Evolutionary conservation across 1,139 yeast genomes (phyloP), one percentile per base, ranked within the genome.

Genomic region (Suhomyces chickasaworum): DNA sequence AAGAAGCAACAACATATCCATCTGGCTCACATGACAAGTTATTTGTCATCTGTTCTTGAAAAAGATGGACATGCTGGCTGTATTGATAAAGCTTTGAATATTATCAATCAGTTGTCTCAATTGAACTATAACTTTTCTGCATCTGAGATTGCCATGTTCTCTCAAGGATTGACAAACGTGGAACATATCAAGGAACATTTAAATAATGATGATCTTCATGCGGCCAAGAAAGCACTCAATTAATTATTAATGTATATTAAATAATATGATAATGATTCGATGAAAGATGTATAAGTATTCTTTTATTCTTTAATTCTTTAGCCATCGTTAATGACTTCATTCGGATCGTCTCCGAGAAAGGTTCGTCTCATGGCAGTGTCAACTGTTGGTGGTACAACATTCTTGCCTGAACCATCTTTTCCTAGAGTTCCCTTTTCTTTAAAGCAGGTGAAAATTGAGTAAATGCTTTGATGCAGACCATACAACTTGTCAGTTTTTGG

Each of bases 51-150:
- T 7, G 60, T 77, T n/a, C 66, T 75, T 39, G 55, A 57, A 40
- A 57, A 59, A 20, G 79, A 77, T 37, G 66, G 74, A 1, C 77
- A 79, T 52, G 58, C 78, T 13, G 79, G 80, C 17, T 71, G 84
- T 38, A 71, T 81, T 27, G 95, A 87, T 55, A 83, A 84, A 64
- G 73, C 81, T 0, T 65, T 86, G 51, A 77, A 77, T 50, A 71
- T 85, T 30, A 57, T 86, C 17, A 62, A 75, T 1, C 77, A 77
- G 36, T 69, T 86, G 53, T 66, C 77, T 23, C 56, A 69, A 8
- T 66, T 72, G 42, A 76, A 78, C 4, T 74, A 63, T 58, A 57
- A 68, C 46, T 86, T 86, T 54, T 67, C 69, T 18, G 65, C 66
- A 0, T 66, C 59, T 1, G 93, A 88, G 57, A 49, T 74, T 37